These are phyloP conservation scores for Allium sativum DNA, from an alignment of 106 monocot genomes.

Conservation along the genomic window DNA sequence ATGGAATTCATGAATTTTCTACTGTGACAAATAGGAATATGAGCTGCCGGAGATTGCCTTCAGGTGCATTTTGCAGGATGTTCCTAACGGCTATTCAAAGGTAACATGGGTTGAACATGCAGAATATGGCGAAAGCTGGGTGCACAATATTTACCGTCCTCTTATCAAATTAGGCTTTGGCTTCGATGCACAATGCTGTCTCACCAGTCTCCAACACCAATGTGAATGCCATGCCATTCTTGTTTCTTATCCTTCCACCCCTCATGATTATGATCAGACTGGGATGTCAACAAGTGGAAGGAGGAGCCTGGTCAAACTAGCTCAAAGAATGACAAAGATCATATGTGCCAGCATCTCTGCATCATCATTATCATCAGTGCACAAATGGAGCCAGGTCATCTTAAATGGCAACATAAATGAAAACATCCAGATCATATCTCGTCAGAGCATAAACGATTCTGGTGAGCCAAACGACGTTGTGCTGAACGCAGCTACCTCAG, in stretches of 20 bases:
- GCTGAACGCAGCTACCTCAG: slow-evolving; percentile 52
- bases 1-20: slow-evolving; percentile 15
- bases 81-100: slow-evolving; percentile 76
- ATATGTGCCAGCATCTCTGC: slow-evolving; percentile 63
- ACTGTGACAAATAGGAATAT: neutral
- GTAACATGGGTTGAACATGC: slow-evolving; percentile 71
- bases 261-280: slow-evolving; percentile 14
- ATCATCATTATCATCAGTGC: slow-evolving; percentile 17
- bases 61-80: slow-evolving; percentile 60
- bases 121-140: slow-evolving; percentile 42
- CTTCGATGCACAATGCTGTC: slow-evolving; percentile 39
- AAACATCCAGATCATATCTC: slow-evolving; percentile 51
- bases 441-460: slow-evolving; percentile 45
- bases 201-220: slow-evolving; percentile 47
- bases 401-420: slow-evolving; percentile 16
- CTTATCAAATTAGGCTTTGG: slow-evolving; percentile 41
- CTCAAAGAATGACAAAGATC: slow-evolving; percentile 60
- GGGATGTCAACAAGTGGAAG: slow-evolving; percentile 35
- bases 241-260: slow-evolving; percentile 33
- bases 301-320: slow-evolving; percentile 65
- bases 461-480: slow-evolving; percentile 58
- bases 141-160: slow-evolving; percentile 44
- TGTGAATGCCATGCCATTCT: slow-evolving; percentile 60
- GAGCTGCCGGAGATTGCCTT: slow-evolving; percentile 51
- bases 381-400: slow-evolving; percentile 37